Evolutionary conservation across 768 basidiomycete species (phyloP), one percentile per base, ranked within the genome.

Genomic region (Tulasnella sp.): DNA sequence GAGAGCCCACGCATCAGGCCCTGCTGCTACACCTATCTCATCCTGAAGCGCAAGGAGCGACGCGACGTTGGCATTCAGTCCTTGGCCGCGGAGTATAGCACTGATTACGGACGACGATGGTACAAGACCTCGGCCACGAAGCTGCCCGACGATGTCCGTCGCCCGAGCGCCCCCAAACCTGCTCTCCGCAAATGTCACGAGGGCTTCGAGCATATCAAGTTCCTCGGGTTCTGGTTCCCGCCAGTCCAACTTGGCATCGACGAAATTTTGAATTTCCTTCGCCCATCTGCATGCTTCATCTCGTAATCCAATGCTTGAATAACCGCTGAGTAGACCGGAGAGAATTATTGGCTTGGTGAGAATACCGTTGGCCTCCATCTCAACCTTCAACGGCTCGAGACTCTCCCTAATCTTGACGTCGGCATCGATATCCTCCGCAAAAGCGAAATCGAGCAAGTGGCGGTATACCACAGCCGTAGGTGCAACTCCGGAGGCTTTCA

Each of bases 1-100:
- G 73, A 86, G 82, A 5, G 87, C 85, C 87, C 91, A 92, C 40
- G 88, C 87, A 17, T 78, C 0, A 22, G 84, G 82, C 11, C 83
- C 83, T 29, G 86, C 85, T 67, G 81, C 80, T 71, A 88, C 73
- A 25, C 80, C 81, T 7, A 90, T 82, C 17, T 82, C 83, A 37
- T 82, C 78, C 76, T 88, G 85, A 75, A 85, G 84, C 36, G 82
- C 80, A 34, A 81, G 81, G 42, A 91, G 45, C 7, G 42, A 37
- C 22, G 11, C 73, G 6, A 29, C 42, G 49, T 19, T 36, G 25
- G 73, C 73, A 31, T 58, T 14, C 14, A 25, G 15, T 34, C 73
- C 73, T 5, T 49, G 22, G 5, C 73, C 73, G 25, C 34, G 45
- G 37, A 74, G 31, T n/a, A 74, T 34, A 3, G 73, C 45, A 37